Evolutionary conservation across 495 filamentous ascomycete species (phyloP).

Genomic region (Gamarada debralockiae): DNA sequence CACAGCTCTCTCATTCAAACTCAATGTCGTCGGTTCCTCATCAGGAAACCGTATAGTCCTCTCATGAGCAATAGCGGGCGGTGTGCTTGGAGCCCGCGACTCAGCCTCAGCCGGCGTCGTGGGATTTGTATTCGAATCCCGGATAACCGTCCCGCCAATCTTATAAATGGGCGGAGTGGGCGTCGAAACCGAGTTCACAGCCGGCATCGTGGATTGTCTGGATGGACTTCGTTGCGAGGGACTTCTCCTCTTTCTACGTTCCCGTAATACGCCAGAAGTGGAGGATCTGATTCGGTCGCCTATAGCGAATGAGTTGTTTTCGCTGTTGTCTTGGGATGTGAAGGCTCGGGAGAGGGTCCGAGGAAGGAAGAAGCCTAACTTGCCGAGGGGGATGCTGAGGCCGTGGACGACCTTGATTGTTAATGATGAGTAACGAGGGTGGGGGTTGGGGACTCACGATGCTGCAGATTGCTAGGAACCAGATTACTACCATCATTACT

Average conservation of each 20-base stretch:
- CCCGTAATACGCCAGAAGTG: conserved; percentile 10
- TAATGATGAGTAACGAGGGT: conserved; percentile 7
- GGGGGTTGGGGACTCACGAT: conserved; percentile 56
- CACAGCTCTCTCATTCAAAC: neutral
- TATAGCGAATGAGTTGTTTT: conserved; percentile 12
- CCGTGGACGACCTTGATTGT: conserved; percentile 72
- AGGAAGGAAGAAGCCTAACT: conserved; percentile 76
- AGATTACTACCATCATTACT: conserved; percentile 67
- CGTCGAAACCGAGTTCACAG: neutral
- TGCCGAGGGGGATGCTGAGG: conserved; percentile 78
- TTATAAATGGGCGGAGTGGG: conserved; percentile 43
- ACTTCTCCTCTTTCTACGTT: conserved; percentile 8
- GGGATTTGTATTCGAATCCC: neutral
- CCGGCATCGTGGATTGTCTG: conserved; percentile 7
- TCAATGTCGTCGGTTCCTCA: conserved; percentile 18
- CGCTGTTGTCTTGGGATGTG: conserved; percentile 31
- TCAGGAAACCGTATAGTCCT: conserved; percentile 44
- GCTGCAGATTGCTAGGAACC: conserved; percentile 83
- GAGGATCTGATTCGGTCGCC: conserved; percentile 7
- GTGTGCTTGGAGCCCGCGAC: conserved; percentile 1
- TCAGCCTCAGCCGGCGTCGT: neutral
- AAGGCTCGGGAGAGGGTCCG: conserved; percentile 58
- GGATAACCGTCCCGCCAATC: conserved; percentile 47
- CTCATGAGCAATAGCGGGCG: conserved; percentile 13
- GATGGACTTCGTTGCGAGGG: neutral